These are phyloP conservation scores for Erodium maritimum DNA, from an alignment of 345 rosid genomes.

Conservation along the genomic window DNA sequence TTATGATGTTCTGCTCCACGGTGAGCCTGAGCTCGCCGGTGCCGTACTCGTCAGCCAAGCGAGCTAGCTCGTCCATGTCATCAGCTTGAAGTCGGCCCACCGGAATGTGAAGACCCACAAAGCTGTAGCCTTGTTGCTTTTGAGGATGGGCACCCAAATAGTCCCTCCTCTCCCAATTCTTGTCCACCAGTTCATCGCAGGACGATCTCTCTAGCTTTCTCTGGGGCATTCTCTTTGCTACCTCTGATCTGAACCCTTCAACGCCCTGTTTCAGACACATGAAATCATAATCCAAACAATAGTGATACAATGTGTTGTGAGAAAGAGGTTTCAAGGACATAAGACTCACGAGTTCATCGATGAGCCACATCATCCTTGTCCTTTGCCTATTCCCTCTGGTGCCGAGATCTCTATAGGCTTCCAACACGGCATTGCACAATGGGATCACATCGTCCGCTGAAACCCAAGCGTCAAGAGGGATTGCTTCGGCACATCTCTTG, in stretches of 20 bases:
- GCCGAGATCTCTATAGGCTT: slow-evolving; percentile 89
- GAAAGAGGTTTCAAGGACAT: neutral
- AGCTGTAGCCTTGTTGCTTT: slow-evolving; percentile 80
- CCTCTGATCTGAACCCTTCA: slow-evolving; percentile 76
- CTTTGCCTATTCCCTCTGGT: slow-evolving; percentile 75
- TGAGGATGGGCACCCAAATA: slow-evolving; percentile 77
- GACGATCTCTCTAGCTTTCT: slow-evolving; percentile 57
- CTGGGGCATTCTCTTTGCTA: slow-evolving; percentile 59
- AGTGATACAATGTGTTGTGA: too few species aligned
- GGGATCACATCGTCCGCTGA: slow-evolving; percentile 63
- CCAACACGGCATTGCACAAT: slow-evolving; percentile 63
- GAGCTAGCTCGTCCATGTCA: slow-evolving; percentile 84
- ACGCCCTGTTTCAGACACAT: slow-evolving; percentile 38
- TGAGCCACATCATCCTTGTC: slow-evolving; percentile 97
- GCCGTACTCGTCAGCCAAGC: slow-evolving; percentile 66
- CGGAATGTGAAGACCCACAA: slow-evolving; percentile 70
- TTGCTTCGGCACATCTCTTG: slow-evolving; percentile 77
- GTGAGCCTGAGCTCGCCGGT: slow-evolving; percentile 84
- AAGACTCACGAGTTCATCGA: slow-evolving; percentile 80
- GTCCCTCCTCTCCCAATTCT: slow-evolving; percentile 78
- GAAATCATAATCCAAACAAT: neutral
- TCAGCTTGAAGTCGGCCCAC: slow-evolving; percentile 85
- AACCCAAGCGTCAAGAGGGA: slow-evolving; percentile 96
- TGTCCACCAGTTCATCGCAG: slow-evolving; percentile 49
- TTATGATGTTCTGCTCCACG: slow-evolving; percentile 79